phyloP scores from a whole-genome alignment of 768 basidiomycete species.

The Terana coerulea region DNA sequence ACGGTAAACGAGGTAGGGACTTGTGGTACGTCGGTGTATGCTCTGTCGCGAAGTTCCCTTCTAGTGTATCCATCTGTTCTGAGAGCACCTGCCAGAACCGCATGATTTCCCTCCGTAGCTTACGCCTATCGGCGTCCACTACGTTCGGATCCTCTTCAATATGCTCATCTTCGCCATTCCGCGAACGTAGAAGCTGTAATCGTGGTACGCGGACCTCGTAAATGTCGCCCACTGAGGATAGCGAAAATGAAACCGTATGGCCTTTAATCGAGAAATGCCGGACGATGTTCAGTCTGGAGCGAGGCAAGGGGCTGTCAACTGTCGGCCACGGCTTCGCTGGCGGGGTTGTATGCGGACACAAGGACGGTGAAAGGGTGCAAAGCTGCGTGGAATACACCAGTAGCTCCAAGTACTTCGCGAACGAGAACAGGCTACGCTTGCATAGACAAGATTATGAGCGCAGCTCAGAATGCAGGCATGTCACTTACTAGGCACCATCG shows the following conservation, averaged over 20 bases:
- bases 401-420: conserved; percentile 27
- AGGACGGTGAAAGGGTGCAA: conserved; percentile 11
- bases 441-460: neutral
- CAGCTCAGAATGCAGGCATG: neutral
- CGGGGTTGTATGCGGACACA: conserved; percentile 23
- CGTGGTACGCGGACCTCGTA: conserved; percentile 61
- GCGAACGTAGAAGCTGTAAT: conserved; percentile 46
- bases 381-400: conserved; percentile 23
- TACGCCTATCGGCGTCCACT: conserved; percentile 38
- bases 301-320: conserved; percentile 24
- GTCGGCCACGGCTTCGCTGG: conserved; percentile 17
- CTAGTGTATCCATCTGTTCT: conserved; percentile 60
- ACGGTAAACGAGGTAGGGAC: conserved; percentile 57
- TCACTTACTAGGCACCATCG: conserved; percentile 27
- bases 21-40: conserved; percentile 33
- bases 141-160: conserved; percentile 6
- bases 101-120: conserved; percentile 58
- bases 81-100: conserved; percentile 64
- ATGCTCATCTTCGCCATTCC: conserved; percentile 16
- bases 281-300: conserved; percentile 33
- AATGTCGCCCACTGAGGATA: conserved; percentile 48
- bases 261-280: conserved; percentile 38
- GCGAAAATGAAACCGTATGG: conserved; percentile 38
- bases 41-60: conserved; percentile 32
- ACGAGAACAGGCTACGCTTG: conserved; percentile 23